Evolutionary conservation across 176 grass and related monocot genomes (phyloP), one percentile per base, ranked within the genome.

Genomic region (Eragrostis nindensis): DNA sequence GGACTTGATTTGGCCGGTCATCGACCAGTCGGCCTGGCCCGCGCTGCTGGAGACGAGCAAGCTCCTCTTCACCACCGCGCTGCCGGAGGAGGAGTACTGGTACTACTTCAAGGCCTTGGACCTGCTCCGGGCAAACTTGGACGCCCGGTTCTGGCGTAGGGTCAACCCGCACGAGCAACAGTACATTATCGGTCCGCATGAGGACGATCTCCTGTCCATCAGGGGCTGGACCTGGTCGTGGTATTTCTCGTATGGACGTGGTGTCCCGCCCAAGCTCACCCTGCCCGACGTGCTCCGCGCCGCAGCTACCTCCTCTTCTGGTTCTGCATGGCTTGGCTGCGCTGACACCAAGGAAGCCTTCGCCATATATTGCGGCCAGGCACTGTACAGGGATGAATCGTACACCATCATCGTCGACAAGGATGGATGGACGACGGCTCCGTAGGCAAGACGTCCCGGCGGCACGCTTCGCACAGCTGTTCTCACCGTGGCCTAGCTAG

Each of bases 71-170:
- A 87, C 78, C n/a, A 42, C 71, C 71, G 12, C 0, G 1, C 78
- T 81, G 16, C 62, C 11, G 63, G 21, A 32, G 63, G 84, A 86
- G 43, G 63, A 86, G 63, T 87, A 87, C 85, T 87, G 78, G 85
- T 87, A 87, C 85, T 81, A 81, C 76, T 86, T 86, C 60, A 86
- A 80, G 68, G 76, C 84, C 14, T 80, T 86, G 68, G 62, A 78
- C 42, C 53, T 81, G 17, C 85, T 86, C 40, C 16, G 15, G 70
- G 10, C 0, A 81, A 81, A 36, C 42, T 86, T 86, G 16, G 62
- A 81, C 21, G 41, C 22, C 52, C 16, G 53, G 30, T 87, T 76
- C 63, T 87, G 85, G 84, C 47, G 40, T 1, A 29, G 15, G 6
- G 21, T 86, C 30, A 6, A 41, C 4, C 65, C 2, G 32, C 32